Evolutionary conservation across 2,329 filamentous ascomycete genomes (phyloP), one percentile per base, ranked within the genome.

Genomic region (Diplodia scrobiculata): DNA sequence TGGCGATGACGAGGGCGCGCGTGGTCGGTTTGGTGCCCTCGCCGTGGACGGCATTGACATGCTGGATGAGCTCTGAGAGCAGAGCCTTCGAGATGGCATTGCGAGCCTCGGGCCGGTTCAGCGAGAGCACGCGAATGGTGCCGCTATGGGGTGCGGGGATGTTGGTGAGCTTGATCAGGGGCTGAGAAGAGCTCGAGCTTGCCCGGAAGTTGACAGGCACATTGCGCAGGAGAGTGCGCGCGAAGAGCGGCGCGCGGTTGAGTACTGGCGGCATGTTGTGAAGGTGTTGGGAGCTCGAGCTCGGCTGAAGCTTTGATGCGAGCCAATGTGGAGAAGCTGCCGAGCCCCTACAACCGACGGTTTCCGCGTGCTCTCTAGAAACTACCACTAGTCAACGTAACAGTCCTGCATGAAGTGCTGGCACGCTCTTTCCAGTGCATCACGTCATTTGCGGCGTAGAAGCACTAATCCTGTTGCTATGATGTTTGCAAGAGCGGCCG

Each of bases 21-120:
- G 93, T 97, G 36, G 82, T 78, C 3, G 85, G 85, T 27, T 78
- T 78, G 5, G 82, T 83, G 3, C 80, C 80, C 72, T 89, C 85
- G 9, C 79, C 80, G 66, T 89, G 86, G 53, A 98, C 84, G 68
- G 85, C 84, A 72, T 91, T 85, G 66, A 98, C 83, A 73, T 97
- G 86, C 50, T 85, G 82, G 60, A 86, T 85, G 66, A 99, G 83
- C 55, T 89, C 85, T 3, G 86, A 79, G 62, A 99, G 85, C 45
- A 99, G 84, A 66, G 88, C 86, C 67, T 83, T 85, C 0, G 93
- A 98, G 74, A 99, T 91, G 70, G 95, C 95, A 79, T 99, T 99
- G 73, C 94, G 90, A 41, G 93, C 89, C 9, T 85, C 78, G 0
- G 92, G 92, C 3, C 92, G 86, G 80, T 97, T 95, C 70, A 99